Evolutionary conservation across 352 stramenopile genomes (phyloP), one percentile per base, ranked within the genome.

Genomic region (Phytophthora pisi): DNA sequence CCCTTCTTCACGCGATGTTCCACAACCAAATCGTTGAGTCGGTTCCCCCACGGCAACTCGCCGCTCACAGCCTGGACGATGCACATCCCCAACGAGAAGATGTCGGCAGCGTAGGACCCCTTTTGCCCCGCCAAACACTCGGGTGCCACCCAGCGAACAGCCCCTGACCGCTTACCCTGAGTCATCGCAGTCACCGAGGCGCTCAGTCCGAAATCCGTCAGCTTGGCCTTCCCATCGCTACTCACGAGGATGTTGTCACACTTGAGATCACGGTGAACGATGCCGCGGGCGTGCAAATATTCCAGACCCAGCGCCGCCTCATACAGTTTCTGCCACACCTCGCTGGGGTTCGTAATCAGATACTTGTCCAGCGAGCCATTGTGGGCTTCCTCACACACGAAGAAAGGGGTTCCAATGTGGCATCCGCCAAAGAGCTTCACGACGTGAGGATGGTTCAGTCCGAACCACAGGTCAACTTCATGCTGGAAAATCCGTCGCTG

Each of bases 221-320:
- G 59, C 50, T 76, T 79, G 10, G 64, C 67, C 15, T 51, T 23
- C 13, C 57, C 68, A 20, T 76, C 67, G 10, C 18, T 51, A 13
- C 56, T 61, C 11, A 99, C 98, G 71, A 99, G 99, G 71, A 98
- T 98, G 80, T 98, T 98, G 69, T 97, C 93, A 63, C 93, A 97
- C 82, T 98, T 98, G 40, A 98, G 68, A 63, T 98, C 92, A 5
- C 93, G 87, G 75, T 98, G 94, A 65, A 98, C 18, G 15, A 77
- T 74, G 9, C 40, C 45, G 15, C 55, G 51, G n/a, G 56, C 24
- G 20, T 77, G 64, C 1, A 77, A 47, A 55, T 70, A 71, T 23
- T 74, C 42, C 13, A 77, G 47, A 13, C 69, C 64, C 10, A 77
- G 26, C 7, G 64, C 59, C 42, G 64, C 55, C 43, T 77, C 59